These are phyloP conservation scores for Aspergillus cavernicola DNA, from an alignment of 495 filamentous ascomycete species.

Conservation along the genomic window DNA sequence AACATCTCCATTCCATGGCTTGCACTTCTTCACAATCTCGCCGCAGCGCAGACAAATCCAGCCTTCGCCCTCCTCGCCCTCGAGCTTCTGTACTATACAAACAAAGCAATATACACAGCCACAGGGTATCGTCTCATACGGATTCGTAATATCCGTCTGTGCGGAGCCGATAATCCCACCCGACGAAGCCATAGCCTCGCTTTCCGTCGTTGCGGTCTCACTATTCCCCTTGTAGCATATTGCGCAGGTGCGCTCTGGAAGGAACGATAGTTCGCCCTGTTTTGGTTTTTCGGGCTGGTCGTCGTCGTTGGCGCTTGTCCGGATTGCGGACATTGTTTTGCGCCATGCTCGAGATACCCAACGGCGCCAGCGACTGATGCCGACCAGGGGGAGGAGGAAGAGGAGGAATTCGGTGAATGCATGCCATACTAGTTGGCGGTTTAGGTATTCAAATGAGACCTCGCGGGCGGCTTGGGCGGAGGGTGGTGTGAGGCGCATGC, in stretches of 20 bases:
- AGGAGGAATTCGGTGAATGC: constrained; percentile 97
- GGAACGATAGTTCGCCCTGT: constrained; percentile 72
- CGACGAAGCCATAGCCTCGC: constrained; percentile 59
- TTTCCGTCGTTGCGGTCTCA: constrained; percentile 60
- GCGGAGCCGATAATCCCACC: constrained; percentile 81
- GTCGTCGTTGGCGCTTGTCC: constrained; percentile 42
- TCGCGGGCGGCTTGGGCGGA: constrained; percentile 80
- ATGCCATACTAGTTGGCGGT: constrained; percentile 97
- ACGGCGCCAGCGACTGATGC: constrained; percentile 85
- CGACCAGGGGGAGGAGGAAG: constrained; percentile 90
- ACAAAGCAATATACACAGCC: constrained; percentile 95
- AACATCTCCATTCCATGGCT: constrained; percentile 90
- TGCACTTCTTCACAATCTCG: constrained; percentile 79
- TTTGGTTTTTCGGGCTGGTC: constrained; percentile 48
- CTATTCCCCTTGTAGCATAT: constrained; percentile 96
- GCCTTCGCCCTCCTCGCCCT: constrained; percentile 91
- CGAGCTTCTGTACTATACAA: constrained; percentile 87
- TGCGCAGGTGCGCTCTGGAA: constrained; percentile 94
- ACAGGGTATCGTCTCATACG: constrained; percentile 88
- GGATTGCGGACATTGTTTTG: constrained; percentile 63
- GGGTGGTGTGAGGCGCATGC: constrained; percentile 79
- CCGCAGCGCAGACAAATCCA: constrained; percentile 95
- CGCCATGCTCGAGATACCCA: constrained; percentile 84
- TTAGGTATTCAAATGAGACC: constrained; percentile 96
- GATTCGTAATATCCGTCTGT: constrained; percentile 93